Evolutionary conservation across 768 basidiomycete genomes (phyloP).

Genomic region (Trametes cingulata): DNA sequence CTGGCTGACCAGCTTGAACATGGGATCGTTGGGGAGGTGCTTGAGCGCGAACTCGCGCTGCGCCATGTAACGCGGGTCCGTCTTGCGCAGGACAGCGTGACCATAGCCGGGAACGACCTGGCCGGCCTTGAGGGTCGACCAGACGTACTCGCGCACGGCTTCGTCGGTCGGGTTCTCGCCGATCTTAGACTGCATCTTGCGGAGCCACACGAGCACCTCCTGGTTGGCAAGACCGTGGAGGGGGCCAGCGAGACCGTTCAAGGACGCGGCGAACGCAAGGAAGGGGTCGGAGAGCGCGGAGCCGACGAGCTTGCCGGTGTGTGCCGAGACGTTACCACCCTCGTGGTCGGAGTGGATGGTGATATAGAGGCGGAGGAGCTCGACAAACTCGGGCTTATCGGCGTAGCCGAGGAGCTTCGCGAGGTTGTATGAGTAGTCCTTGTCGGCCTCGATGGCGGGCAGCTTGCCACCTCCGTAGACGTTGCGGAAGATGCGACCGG

Average conservation of each 20-base stretch:
- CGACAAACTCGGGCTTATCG: constrained; percentile 84
- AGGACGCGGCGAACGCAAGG: constrained; percentile 88
- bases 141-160: constrained; percentile 90
- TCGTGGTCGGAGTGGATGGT: constrained; percentile 99
- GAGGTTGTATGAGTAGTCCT: constrained; percentile 91
- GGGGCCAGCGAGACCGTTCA: constrained; percentile 96
- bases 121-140: constrained; percentile 90
- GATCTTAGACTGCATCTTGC: constrained; percentile 88
- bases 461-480: constrained; percentile 88
- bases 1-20: constrained; percentile 94
- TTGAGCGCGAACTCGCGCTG: constrained; percentile 88
- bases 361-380: constrained; percentile 93
- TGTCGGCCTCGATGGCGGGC: constrained; percentile 76
- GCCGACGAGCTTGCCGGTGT: constrained; percentile 90
- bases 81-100: constrained; percentile 85
- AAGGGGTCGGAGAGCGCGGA: constrained; percentile 97
- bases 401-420: constrained; percentile 90
- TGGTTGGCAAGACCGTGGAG: constrained; percentile 98
- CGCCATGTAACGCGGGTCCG: constrained; percentile 89
- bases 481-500: constrained; percentile 88
- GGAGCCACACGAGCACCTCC: constrained; percentile 93
- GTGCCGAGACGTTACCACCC: constrained; percentile 97
- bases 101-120: constrained; percentile 95
- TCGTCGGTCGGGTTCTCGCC: constrained; percentile 86
- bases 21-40: constrained; percentile 80